Percentiles rank a stretch among this genome's conserved stretches.
These are phyloP conservation scores for Lentinus brumalis DNA, from an alignment of 768 basidiomycete genomes.

Conservation along the genomic window DNA sequence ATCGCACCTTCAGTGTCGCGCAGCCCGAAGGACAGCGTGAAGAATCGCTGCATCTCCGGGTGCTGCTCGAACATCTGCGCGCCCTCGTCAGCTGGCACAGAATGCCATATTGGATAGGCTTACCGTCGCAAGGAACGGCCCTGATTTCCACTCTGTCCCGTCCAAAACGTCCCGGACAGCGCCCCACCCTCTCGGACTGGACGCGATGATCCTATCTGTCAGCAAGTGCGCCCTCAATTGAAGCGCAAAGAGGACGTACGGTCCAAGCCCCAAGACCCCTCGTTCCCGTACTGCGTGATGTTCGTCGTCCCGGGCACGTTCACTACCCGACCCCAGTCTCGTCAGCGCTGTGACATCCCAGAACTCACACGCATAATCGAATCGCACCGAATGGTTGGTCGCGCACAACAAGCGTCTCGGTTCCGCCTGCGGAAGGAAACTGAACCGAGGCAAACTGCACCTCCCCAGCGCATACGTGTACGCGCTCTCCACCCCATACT, in stretches of 20 bases:
- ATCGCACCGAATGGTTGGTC: too few relatives aligned
- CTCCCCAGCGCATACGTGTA: not conserved
- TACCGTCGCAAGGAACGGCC: not conserved
- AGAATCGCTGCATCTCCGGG: not conserved
- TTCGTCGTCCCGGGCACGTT: constrained; percentile 1
- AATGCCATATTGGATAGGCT: not conserved
- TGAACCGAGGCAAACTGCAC: not conserved
- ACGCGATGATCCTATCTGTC: not conserved
- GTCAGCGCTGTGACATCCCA: not conserved
- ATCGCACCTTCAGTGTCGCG: not conserved
- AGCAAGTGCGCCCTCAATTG: too few relatives aligned
- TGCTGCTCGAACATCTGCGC: not conserved
- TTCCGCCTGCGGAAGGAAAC: not conserved
- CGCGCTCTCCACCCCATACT: not conserved
- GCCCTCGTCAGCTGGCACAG: not conserved
- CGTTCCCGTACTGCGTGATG: constrained; percentile 1
- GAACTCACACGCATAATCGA: too few relatives aligned
- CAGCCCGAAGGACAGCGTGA: not conserved
- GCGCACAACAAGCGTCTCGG: too few relatives aligned
- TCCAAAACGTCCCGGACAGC: not conserved
- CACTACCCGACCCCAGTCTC: not conserved
- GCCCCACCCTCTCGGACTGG: not conserved
- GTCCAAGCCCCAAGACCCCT: not conserved
- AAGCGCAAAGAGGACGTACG: not conserved
- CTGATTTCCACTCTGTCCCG: not conserved